Percentiles rank a stretch among this genome's conserved stretches.
Conservation (phyloP, 305 asterid species). For the Ajuga reptans region DNA sequence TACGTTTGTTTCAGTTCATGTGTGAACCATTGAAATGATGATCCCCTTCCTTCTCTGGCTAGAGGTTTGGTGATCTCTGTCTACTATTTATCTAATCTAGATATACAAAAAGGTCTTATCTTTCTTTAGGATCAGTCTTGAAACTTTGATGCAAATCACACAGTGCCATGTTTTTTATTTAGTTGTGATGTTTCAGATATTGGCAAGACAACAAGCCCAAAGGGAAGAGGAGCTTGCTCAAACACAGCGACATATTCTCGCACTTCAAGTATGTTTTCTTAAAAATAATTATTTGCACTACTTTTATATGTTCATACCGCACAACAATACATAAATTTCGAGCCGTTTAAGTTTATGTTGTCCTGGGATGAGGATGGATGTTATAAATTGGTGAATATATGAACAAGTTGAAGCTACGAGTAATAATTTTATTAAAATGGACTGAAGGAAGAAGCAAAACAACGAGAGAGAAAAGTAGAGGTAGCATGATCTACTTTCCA, state of each 20-base stretch:
- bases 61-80: conserved; percentile 1
- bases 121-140: conserved; percentile 10
- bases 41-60: conserved; percentile 6
- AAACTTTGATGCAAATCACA: conserved; percentile 4
- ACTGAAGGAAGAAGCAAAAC: background rate
- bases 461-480: background rate
- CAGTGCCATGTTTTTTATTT: conserved; percentile 16
- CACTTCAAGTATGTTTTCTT: conserved; percentile 64
- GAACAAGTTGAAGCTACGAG: background rate
- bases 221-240: conserved; percentile 98
- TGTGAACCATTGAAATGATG: background rate
- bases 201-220: conserved; percentile 99
- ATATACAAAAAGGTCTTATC: background rate
- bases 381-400: conserved; percentile 1
- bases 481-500: background rate
- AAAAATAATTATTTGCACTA: conserved; percentile 14
- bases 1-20: background rate
- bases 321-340: background rate
- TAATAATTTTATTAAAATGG: background rate
- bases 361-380: conserved; percentile 1
- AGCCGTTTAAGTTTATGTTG: conserved; percentile 4
- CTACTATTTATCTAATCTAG: background rate
- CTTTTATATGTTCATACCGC: background rate
- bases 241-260: conserved; percentile 93
- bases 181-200: conserved; percentile 48